Conservation (phyloP, 2,329 filamentous ascomycete species). For the Pseudogymnoascus destructans region DNA sequence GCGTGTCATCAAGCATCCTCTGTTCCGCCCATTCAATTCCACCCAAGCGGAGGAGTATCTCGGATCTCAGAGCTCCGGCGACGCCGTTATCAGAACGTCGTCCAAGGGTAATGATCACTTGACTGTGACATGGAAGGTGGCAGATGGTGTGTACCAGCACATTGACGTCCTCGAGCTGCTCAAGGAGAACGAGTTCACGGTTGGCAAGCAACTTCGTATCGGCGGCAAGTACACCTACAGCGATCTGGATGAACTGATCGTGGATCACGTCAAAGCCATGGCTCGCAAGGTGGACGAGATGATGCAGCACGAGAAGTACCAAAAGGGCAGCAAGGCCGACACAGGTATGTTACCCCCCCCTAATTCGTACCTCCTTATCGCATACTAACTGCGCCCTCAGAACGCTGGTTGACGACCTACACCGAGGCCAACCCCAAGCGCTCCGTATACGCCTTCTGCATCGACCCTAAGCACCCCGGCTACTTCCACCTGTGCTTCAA, state of each 20-base stretch:
- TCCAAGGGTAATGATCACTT: slow-evolving; percentile 93
- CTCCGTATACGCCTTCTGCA: slow-evolving; percentile 90
- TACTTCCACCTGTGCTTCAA: slow-evolving; percentile 98
- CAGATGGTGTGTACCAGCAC: slow-evolving; percentile 91
- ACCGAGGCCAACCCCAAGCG: slow-evolving; percentile 91
- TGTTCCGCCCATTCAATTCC: slow-evolving; percentile 88
- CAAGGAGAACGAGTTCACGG: slow-evolving; percentile 93
- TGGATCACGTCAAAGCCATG: slow-evolving; percentile 96
- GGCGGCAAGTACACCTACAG: slow-evolving; percentile 83
- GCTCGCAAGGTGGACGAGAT: slow-evolving; percentile 94
- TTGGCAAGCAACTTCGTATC: slow-evolving; percentile 75
- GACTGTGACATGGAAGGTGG: slow-evolving; percentile 95
- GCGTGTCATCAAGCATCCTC: slow-evolving; percentile 92
- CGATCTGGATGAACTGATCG: slow-evolving; percentile 94
- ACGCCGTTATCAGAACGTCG: slow-evolving; percentile 88
- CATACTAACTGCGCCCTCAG: slow-evolving; percentile 33
- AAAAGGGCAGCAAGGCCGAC: slow-evolving; percentile 63
- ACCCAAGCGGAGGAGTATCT: slow-evolving; percentile 88
- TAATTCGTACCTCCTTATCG: slow-evolving; percentile 6
- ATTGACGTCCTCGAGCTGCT: slow-evolving; percentile 93
- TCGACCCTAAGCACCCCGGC: slow-evolving; percentile 80
- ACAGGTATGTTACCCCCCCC: slow-evolving; percentile 47
- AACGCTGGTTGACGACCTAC: slow-evolving; percentile 92
- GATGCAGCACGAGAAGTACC: slow-evolving; percentile 88
- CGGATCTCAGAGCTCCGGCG: slow-evolving; percentile 70